phyloP scores from a whole-genome alignment of 2,329 filamentous ascomycete genomes.

The Cercospora zeae-maydis region DNA sequence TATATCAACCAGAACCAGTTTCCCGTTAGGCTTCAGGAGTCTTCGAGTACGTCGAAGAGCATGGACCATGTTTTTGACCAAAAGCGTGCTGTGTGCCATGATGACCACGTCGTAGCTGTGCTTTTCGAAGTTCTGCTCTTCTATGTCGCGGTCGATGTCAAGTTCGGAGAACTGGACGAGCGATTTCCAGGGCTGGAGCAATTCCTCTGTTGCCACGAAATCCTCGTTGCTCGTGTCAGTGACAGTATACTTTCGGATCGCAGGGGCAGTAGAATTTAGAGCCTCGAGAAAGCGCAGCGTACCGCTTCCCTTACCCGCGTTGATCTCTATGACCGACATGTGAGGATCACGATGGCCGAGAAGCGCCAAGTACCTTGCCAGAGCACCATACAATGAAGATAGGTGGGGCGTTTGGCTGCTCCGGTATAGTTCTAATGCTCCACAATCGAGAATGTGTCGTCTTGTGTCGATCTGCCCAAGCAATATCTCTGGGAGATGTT shows the following conservation, averaged over 20 bases:
- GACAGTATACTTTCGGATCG: conserved; percentile 43
- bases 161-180: conserved; percentile 34
- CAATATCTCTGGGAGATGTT: too few species aligned
- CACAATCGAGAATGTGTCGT: too few species aligned
- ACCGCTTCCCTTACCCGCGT: conserved; percentile 45
- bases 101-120: conserved; percentile 34
- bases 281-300: conserved; percentile 38
- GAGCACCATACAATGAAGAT: background rate
- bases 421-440: too few species aligned
- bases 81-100: conserved; percentile 24
- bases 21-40: conserved; percentile 28
- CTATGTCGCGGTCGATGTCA: conserved; percentile 32
- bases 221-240: conserved; percentile 45
- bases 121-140: conserved; percentile 37
- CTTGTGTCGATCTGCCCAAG: too few species aligned
- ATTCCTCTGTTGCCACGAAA: conserved; percentile 38
- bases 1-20: conserved; percentile 21
- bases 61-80: conserved; percentile 15
- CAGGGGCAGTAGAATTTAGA: conserved; percentile 21
- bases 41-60: conserved; percentile 22
- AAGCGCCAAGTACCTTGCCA: conserved; percentile 2
- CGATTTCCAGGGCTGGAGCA: conserved; percentile 27
- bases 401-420: background rate
- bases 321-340: conserved; percentile 45
- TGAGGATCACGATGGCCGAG: conserved; percentile 41